Base-by-base conservation (phyloP, 805 yeast genomes). In the Teunomyces atbi region DNA sequence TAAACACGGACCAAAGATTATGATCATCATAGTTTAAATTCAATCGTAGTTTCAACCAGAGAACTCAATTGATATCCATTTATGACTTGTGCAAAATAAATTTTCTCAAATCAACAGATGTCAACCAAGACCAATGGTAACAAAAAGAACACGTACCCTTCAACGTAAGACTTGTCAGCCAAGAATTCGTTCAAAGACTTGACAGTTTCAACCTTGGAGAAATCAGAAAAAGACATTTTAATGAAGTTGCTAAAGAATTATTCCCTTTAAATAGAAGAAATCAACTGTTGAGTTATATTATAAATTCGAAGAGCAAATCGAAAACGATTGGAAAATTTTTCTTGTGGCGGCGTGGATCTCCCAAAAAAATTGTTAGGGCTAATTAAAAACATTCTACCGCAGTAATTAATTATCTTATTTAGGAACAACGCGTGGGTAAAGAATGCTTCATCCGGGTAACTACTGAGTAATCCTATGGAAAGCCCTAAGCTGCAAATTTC, bases 1-100 rank as follows among this genome's bases (percentile, higher is more conserved):
- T 85, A 85, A 88, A 88, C 95, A 87, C 91, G 95, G 95, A 87
- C 95, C 95, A 87, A 84, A 72, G 76, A 71, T 77, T 62, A 66
- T 65, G 75, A 73, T 86, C 90, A 86, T 84, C 89, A 83, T 78
- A 45, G 53, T 13, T 26, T 20, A 38, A 26, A 16, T 16, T 28
- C 33, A 26, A 15, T 27, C 33, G 42, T 26, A 7, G 20, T n/a
- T 15, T 15, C 16, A 12, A 26, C 13, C 40, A 26, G 28, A 18
- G 12, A 18, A 12, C 11, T 23, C 42, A 38, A 26, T 38, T 38
- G 33, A 16, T 27, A 13, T 6, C 16, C 33, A 10, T 15, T 12
- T 3, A 38, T 4, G 32, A 18, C 11, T 27, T 11, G 15, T 13
- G 18, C n/a, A 13, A 26, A 16, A 16, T 39, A 20, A 18, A 39